Base-by-base conservation (phyloP, 1,284 basidiomycete species). In the Boletus albobrunnescens region DNA sequence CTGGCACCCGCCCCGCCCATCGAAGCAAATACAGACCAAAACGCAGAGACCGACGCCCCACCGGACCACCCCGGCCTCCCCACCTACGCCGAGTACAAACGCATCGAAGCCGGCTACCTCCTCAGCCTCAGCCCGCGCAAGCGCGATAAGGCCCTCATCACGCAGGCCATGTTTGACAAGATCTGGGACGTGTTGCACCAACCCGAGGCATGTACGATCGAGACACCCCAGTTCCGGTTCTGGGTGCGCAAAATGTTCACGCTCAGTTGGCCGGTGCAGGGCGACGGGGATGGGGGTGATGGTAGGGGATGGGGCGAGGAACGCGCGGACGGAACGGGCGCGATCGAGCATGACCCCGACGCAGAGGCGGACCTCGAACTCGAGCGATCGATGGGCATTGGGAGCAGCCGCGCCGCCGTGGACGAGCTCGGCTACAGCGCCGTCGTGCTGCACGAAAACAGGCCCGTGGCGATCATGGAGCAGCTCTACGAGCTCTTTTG, bases 231-330 rank as follows among this genome's bases (percentile, higher is more conserved):
- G 56, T 89, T 89, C 62, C 78, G 84, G 38, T 87, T 81, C 67
- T 90, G 87, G 87, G 86, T 82, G 6, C 79, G 84, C 56, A 87
- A 85, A 71, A 88, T 82, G 79, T 88, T 89, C 61, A 68, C 67
- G 40, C 58, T 87, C 6, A 74, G 73, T 40, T 65, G 69, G 42
- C 63, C 69, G 2, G 36, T 23, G 27, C 26, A 9, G 13, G 4
- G 32, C 1, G 37, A 12, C 3, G 33, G 19, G 16, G 16, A 2
- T 8, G 31, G 27, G 17, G 24, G 13, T 3, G 14, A 14, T 32
- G 4, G 12, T 19, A 12, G 8, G 1, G 11, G 11, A 0, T 20
- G 32, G 53, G 10, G 13, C 1, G 31, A 17, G 16, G 24, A 4
- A 14, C n/a, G n/a, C n/a, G n/a, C 23, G 26, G 28, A 1, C 11